A percentile compares a stretch with the other conserved stretches of the same genome.
Evolutionary conservation across 1,284 basidiomycete species (phyloP).

Genomic region (Tilletia setariae): DNA sequence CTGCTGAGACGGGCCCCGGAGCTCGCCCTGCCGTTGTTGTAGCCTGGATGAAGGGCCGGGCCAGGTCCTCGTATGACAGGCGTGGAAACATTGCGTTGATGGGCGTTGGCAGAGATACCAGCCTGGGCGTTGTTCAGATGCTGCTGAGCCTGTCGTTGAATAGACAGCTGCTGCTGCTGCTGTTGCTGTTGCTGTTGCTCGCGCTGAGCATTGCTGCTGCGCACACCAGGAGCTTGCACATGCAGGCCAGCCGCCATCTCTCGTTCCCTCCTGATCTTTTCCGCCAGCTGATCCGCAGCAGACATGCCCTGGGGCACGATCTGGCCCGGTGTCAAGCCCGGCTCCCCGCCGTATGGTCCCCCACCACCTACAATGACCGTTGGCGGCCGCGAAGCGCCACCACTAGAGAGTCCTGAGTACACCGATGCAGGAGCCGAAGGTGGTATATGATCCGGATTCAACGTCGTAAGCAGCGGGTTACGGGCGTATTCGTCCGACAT

Average conservation of each 20-base stretch:
- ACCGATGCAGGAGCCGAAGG: too few relatives aligned
- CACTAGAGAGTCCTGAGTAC: too few relatives aligned
- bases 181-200: neutral
- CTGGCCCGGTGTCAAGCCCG: too few relatives aligned
- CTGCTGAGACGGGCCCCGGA: slow-evolving; percentile 7
- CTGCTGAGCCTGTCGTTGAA: neutral
- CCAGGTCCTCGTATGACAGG: slow-evolving; percentile 8
- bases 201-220: neutral
- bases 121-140: neutral
- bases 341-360: neutral
- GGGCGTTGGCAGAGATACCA: neutral
- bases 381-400: too few relatives aligned
- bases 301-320: too few relatives aligned
- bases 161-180: neutral
- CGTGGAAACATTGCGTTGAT: slow-evolving; percentile 3
- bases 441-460: too few relatives aligned
- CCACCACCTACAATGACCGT: neutral
- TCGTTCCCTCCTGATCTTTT: too few relatives aligned
- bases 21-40: neutral
- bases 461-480: neutral
- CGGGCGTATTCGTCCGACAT: neutral
- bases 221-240: too few relatives aligned
- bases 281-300: too few relatives aligned
- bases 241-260: too few relatives aligned
- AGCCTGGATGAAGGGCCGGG: neutral